Conservation (phyloP, 176 grass and related monocot species). For the Oryza glaberrima region DNA sequence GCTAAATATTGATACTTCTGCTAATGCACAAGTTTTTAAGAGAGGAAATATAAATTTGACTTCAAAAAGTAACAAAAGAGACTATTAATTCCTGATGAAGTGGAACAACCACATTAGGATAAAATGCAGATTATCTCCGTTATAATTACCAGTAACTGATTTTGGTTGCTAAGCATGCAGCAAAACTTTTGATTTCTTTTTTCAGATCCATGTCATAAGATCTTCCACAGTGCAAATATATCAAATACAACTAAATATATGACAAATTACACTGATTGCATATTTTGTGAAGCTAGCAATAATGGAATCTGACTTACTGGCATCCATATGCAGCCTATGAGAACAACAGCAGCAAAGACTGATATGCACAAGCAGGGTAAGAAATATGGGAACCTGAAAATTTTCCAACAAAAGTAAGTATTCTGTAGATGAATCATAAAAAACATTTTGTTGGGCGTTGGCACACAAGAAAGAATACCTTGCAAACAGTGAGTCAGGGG, state of each 20-base stretch:
- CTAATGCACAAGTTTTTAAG: not conserved
- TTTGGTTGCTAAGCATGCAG: not conserved
- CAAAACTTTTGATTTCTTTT: not conserved
- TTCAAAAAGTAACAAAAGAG: no score
- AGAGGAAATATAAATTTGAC: not conserved
- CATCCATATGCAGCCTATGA: slow-evolving; percentile 89
- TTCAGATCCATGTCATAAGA: not conserved
- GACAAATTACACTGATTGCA: not conserved
- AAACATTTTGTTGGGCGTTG: slow-evolving; percentile 13
- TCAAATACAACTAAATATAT: not conserved
- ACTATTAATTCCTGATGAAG: no score
- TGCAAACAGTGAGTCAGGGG: slow-evolving; percentile 70
- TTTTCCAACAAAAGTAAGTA: slow-evolving; percentile 39
- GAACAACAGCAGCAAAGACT: slow-evolving; percentile 63
- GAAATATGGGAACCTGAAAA: slow-evolving; percentile 84
- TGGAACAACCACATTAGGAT: no score
- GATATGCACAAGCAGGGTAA: slow-evolving; percentile 82
- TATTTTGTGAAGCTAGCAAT: not conserved
- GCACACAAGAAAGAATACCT: slow-evolving; percentile 49
- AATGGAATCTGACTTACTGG: slow-evolving; percentile 53
- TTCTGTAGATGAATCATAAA: slow-evolving; percentile 8
- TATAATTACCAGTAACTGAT: not conserved
- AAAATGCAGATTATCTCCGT: not conserved
- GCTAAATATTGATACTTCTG: not conserved
- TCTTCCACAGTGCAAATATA: not conserved